Base-by-base conservation (phyloP, 208 protist species). In the Eutreptiella sp. region DNA sequence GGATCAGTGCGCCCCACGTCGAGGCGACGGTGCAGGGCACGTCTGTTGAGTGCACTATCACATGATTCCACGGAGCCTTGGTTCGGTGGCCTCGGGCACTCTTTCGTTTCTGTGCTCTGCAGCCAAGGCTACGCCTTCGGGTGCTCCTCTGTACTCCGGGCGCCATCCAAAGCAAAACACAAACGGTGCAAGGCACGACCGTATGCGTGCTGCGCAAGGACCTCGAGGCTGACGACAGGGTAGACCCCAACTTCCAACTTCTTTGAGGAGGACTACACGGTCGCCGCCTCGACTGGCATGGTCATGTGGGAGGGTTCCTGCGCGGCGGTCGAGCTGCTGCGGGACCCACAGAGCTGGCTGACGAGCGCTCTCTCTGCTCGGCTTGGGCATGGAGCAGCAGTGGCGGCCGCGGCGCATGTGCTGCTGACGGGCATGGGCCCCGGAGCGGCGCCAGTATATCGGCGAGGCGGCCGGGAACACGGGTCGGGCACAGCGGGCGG, bases 191-290 rank as follows among this genome's bases (percentile, higher is more conserved):
- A n/a, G n/a, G n/a, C n/a, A n/a, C n/a, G n/a, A n/a, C n/a, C n/a
- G n/a, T 57, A 7, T 16, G 31, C 9, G 39, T 66, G 32, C 21
- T 34, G 28, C 60, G 60, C 39, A 7, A 35, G 28, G 53, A 66
- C 36, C 7, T 52, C 19, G 57, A 63, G 38, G 50, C 19, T 7
- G 3, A 35, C 16, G 60, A 66, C 0, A 3, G 14, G 2, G n/a
- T n/a, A n/a, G 47, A 66, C 38, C 60, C n/a, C n/a, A n/a, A n/a
- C n/a, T n/a, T n/a, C 60, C 33, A 42, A 48, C 46, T 66, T 66
- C 31, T 66, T 66, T 26, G 60, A 66, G 9, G 38, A 3, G 26
- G 60, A 66, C 46, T 66, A 46, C 24, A 41, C 60, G 4, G 60
- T 66, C 26, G 60, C 60, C 4, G 60, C 42, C 19, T 46, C 60